These are phyloP conservation scores for Termitomyces sp. DNA, from an alignment of 768 basidiomycete species.

Conservation along the genomic window DNA sequence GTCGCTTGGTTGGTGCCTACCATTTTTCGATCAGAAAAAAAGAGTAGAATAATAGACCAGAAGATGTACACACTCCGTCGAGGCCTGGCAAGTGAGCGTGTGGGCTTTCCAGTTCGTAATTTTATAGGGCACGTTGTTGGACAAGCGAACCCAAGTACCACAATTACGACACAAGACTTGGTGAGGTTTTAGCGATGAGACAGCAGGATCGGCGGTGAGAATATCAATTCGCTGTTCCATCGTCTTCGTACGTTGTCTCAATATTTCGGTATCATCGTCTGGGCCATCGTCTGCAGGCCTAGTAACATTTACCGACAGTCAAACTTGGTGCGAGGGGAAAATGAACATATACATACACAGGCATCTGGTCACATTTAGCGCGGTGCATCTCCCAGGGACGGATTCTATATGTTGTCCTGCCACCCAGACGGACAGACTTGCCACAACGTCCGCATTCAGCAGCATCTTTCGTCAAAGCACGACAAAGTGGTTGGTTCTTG, in stretches of 20 bases:
- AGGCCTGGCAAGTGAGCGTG: conserved; percentile 37
- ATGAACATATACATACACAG: conserved; percentile 16
- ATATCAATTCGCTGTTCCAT: conserved; percentile 43
- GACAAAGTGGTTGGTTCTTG: conserved; percentile 54
- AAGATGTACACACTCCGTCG: conserved; percentile 26
- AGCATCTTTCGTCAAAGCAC: conserved; percentile 47
- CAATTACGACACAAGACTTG: conserved; percentile 57
- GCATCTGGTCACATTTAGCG: conserved; percentile 42
- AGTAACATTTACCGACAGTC: background rate
- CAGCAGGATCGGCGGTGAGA: conserved; percentile 49
- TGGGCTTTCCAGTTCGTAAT: conserved; percentile 52
- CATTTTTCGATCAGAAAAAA: background rate
- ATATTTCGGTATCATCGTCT: conserved; percentile 7
- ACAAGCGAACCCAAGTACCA: conserved; percentile 56
- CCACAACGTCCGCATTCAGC: conserved; percentile 57
- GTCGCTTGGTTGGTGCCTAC: conserved; percentile 41
- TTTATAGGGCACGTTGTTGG: conserved; percentile 33
- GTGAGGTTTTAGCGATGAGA: conserved; percentile 42
- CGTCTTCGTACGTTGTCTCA: conserved; percentile 17
- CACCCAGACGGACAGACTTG: conserved; percentile 50
- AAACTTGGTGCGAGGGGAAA: background rate
- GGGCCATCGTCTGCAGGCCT: conserved; percentile 16
- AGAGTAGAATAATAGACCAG: background rate
- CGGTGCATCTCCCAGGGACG: conserved; percentile 60
- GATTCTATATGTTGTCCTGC: conserved; percentile 50